These are phyloP conservation scores for Pistacia integerrima DNA, from an alignment of 345 rosid species.

Conservation along the genomic window DNA sequence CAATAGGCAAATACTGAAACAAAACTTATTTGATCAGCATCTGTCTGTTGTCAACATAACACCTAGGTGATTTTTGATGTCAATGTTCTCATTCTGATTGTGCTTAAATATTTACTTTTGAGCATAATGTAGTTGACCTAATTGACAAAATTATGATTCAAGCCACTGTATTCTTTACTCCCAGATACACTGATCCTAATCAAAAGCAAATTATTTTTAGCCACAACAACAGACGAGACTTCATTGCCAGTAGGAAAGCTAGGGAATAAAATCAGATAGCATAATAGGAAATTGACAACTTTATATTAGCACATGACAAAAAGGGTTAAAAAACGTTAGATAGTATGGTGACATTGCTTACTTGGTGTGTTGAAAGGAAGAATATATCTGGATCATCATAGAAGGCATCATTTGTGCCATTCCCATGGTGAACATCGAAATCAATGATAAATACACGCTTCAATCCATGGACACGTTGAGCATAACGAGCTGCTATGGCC, in stretches of 20 bases:
- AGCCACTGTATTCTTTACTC: background rate
- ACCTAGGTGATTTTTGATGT: background rate
- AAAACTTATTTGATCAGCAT: background rate
- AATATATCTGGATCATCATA: constrained; percentile 84
- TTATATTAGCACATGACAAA: background rate
- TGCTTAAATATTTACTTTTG: constrained; percentile 3
- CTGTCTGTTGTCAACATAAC: background rate
- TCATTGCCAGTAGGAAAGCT: background rate
- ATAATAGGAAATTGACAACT: background rate
- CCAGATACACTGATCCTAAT: background rate
- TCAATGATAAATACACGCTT: constrained; percentile 79
- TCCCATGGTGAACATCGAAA: constrained; percentile 98
- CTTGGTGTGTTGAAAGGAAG: constrained; percentile 96
- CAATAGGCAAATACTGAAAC: background rate
- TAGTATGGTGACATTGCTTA: constrained; percentile 21
- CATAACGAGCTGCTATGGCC: constrained; percentile 94
- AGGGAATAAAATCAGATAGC: background rate
- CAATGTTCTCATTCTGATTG: background rate
- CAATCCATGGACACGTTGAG: constrained; percentile 68
- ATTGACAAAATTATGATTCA: background rate
- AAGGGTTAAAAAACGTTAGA: background rate
- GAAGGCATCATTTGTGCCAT: constrained; percentile 91
- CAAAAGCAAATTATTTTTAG: background rate
- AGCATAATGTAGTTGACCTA: background rate
- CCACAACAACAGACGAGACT: background rate